Evolutionary conservation across 2,329 filamentous ascomycete species (phyloP), one percentile per base, ranked within the genome.

Genomic region (Delphinella strobiligena): DNA sequence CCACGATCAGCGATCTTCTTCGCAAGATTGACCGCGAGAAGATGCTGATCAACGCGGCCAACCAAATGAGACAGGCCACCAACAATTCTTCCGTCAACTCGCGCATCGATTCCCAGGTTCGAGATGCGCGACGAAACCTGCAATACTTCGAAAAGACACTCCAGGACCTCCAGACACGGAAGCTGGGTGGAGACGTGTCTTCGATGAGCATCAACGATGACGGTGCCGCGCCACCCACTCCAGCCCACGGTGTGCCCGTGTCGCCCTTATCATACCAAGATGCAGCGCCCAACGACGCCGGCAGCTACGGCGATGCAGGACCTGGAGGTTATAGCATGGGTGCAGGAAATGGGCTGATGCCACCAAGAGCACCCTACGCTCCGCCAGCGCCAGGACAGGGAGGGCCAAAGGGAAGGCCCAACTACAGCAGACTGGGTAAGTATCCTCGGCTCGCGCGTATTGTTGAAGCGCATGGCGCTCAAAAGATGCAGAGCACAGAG

Each of bases 11-110:
- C 64, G 82, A 86, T 62, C 87, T 98, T 67, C 78, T 82, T 67
- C 82, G 80, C 69, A 96, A 98, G 81, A 96, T 98, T 64, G 86
- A 95, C 71, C 80, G 89, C 61, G 91, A 98, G 67, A 89, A 88
- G 72, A 83, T 82, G 54, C 79, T 96, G 57, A 91, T 98, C 71
- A 83, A 83, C 62, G 89, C 86, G 54, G 89, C 89, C 51, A 91
- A 85, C 65, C 78, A 83, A 53, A 94, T 98, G 88, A 82, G 87
- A 64, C 82, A 88, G 65, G 88, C 91, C 62, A 95, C 89, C 52
- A 85, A 86, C 68, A 98, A 98, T 63, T 82, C 88, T 51, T 75
- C 79, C 46, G 89, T 96, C 49, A 82, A 87, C 57, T 88, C 88
- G 53, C 78, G 86, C 56, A 78, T 94, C 61, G 89, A 96, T 58